Conservation (phyloP, 352 stramenopile species). For the Globisporangium irregulare region DNA sequence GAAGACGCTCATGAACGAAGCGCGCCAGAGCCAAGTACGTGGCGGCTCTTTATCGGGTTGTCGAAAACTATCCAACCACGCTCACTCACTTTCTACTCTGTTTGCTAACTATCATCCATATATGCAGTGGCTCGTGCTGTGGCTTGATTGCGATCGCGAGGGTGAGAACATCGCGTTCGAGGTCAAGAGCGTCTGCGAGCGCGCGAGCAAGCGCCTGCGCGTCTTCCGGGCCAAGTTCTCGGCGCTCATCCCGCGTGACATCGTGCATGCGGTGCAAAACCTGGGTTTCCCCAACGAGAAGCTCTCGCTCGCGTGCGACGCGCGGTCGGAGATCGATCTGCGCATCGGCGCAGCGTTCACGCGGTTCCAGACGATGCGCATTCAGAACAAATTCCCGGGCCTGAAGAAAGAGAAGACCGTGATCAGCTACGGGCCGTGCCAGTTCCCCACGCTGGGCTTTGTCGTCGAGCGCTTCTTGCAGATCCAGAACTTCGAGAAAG, state of each 20-base stretch:
- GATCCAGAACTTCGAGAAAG: constrained; percentile 96
- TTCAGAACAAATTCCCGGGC: constrained; percentile 80
- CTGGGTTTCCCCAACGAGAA: constrained; percentile 76
- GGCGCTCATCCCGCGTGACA: constrained; percentile 90
- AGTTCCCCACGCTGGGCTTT: constrained; percentile 99
- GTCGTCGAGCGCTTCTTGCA: constrained; percentile 92
- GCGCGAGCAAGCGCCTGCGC: constrained; percentile 62
- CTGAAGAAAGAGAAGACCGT: constrained; percentile 81
- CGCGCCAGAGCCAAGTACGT: constrained; percentile 65
- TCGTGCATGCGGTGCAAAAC: constrained; percentile 86
- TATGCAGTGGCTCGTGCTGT: constrained; percentile 91
- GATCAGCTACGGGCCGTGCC: constrained; percentile 99
- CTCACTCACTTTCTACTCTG: background rate
- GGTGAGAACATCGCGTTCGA: constrained; percentile 99
- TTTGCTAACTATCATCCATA: constrained; percentile 1
- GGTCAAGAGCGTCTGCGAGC: constrained; percentile 87
- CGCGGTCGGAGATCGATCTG: constrained; percentile 94
- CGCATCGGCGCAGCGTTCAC: constrained; percentile 94
- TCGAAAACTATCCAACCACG: background rate
- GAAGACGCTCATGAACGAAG: constrained; percentile 88
- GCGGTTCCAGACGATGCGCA: constrained; percentile 93
- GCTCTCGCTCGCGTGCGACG: constrained; percentile 84
- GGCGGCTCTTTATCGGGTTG: background rate
- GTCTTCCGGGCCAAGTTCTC: constrained; percentile 92
- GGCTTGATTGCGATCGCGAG: constrained; percentile 99